phyloP scores from a whole-genome alignment of 140 eudicot species.

The Eryngium alpinum region DNA sequence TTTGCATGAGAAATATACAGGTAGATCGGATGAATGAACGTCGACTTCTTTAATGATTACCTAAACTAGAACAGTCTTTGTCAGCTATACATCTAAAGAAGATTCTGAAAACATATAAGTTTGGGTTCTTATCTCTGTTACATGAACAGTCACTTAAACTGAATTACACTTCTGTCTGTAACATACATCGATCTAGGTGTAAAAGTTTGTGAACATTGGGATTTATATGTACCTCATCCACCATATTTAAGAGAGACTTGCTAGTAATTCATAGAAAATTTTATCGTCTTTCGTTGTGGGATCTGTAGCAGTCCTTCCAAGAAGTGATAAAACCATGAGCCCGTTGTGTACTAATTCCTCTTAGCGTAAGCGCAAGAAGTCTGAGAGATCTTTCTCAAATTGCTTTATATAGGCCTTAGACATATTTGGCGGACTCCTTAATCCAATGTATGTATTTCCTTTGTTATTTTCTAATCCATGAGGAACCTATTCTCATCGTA shows the following conservation, averaged over 20 bases:
- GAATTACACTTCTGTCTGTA: too few species aligned
- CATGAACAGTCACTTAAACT: too few species aligned
- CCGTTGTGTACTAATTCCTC: constrained; percentile 30
- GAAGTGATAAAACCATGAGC: constrained; percentile 29
- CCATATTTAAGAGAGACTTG: constrained; percentile 24
- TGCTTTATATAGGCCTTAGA: neutral
- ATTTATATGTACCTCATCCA: constrained; percentile 22
- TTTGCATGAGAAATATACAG: too few species aligned
- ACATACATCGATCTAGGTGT: too few species aligned
- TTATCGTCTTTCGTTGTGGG: neutral
- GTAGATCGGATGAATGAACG: too few species aligned
- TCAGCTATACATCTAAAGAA: too few species aligned
- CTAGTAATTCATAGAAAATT: neutral
- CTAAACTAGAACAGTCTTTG: too few species aligned
- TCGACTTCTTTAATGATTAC: too few species aligned
- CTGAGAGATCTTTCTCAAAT: constrained; percentile 25
- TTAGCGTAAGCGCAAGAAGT: constrained; percentile 21
- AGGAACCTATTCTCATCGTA: too few species aligned
- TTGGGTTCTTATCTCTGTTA: too few species aligned
- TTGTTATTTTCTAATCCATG: constrained; percentile 17
- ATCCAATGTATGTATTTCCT: neutral
- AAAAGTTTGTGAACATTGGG: too few species aligned
- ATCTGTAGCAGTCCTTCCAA: constrained; percentile 24
- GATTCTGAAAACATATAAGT: too few species aligned
- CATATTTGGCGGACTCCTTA: constrained; percentile 3